Evolutionary conservation across 2,329 filamentous ascomycete genomes (phyloP), one percentile per base, ranked within the genome.

Genomic region (Penicillium sp.): DNA sequence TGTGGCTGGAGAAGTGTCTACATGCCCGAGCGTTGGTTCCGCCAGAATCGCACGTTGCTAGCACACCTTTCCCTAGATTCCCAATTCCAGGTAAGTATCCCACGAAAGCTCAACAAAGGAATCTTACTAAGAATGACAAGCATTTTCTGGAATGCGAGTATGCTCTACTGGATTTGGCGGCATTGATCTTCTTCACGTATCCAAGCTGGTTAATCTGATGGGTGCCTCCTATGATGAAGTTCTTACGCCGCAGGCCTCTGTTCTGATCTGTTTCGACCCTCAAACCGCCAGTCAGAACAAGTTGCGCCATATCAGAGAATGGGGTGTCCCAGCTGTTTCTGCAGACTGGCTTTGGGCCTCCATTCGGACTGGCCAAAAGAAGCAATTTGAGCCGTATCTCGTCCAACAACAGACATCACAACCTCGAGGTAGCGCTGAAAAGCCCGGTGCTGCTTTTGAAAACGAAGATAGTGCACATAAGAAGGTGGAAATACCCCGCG

Each of bases 1-100:
- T 95, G 82, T 99, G 93, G 84, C 82, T 99, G 52, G 95, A 99
- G 75, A 86, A 86, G 48, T 98, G 93, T 71, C 79, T 99, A 39
- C 87, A 93, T 70, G 85, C 85, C 61, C 95, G 90, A 73, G 78
- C 77, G 26, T 84, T 93, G 64, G 80, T 91, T 47, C 79, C 89
- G 29, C 91, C 92, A 5, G 77, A 80, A 51, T 80, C 84, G 5
- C 86, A 95, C 70, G 82, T 90, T 41, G 82, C 96, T 24, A 92
- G 91, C 57, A 86, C 85, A 7, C 92, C 95, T 2, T 90, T 97
- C 60, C 81, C 86, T 6, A 76, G 78, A 29, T 89, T 91, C 63
- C 89, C 86, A 37, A 85, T 96, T 39, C 72, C 75, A 70, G 82
- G 81, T 81, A 64, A 58, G 66, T 62, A 19, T 29, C 33, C 33